These are phyloP conservation scores for Neopestalotiopsis clavispora DNA, from an alignment of 2,329 filamentous ascomycete genomes.

Conservation along the genomic window DNA sequence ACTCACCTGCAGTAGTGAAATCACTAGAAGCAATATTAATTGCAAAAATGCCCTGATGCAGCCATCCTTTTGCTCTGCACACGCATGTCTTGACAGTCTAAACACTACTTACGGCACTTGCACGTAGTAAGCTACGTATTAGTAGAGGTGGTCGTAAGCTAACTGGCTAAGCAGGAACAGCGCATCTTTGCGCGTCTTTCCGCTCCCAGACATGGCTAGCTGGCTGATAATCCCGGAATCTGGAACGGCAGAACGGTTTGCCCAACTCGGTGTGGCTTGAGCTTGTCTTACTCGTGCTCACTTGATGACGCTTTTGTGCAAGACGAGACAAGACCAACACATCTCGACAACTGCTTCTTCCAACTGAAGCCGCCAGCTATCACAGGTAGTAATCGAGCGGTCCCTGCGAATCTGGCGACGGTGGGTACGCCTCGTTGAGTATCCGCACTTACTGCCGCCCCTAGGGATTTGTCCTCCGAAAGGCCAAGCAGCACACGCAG, in stretches of 20 bases:
- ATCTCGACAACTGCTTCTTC: background rate
- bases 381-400: background rate
- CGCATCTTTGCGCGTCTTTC: background rate
- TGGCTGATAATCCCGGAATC: background rate
- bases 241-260: background rate
- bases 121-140: background rate
- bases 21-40: too few species aligned
- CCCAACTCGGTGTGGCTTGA: background rate
- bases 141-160: background rate
- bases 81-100: background rate
- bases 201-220: background rate
- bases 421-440: background rate
- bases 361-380: background rate
- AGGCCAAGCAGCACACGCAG: background rate
- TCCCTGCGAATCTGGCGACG: background rate
- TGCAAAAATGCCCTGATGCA: too few species aligned
- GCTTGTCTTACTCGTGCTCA: background rate
- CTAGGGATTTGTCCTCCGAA: background rate
- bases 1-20: background rate
- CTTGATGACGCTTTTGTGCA: background rate
- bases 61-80: too few species aligned
- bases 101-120: background rate
- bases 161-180: background rate
- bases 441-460: conserved; percentile 1
- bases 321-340: background rate